Evolutionary conservation across 2,329 filamentous ascomycete genomes (phyloP), one percentile per base, ranked within the genome.

Genomic region (Pseudogymnoascus sp.): DNA sequence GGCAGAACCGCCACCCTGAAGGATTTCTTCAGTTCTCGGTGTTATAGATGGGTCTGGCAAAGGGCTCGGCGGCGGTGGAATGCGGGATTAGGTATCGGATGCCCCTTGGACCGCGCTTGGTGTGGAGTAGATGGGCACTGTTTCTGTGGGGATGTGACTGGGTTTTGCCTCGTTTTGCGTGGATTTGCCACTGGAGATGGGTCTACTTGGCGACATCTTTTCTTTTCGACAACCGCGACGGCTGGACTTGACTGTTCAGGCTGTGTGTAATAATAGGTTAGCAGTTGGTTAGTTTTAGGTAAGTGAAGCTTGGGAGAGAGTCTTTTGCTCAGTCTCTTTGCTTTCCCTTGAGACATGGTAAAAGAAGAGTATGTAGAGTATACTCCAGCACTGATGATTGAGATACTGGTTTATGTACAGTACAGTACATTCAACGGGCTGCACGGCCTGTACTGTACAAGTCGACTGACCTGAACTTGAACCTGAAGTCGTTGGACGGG

Each of bases 21-120:
- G 42, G 42, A 48, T 48, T 48, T n/a, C 42, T 29, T 48, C 13
- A 27, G 10, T 15, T 29, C 7, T 48, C 42, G 42, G 42, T 29
- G 42, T 29, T 48, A 48, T 48, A 48, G 42, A 29, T 13, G 42
- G 42, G 25, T 12, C 42, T n/a, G 12, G 8, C 42, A 13, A 48
- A 25, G 42, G 42, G 42, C 42, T 48, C 42, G 21, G 42, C 42
- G 42, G 25, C 42, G 42, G 25, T 48, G 25, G 42, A 48, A 48
- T 48, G 42, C 42, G 42, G 42, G 21, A 48, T 48, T 48, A 48
- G 42, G 42, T 48, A 48, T 48, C 42, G 42, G 42, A 48, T 29
- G 42, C 25, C 42, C 42, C 42, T 45, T 48, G 42, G 42, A 29
- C 42, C 25, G 42, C 42, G 13, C 21, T 48, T 29, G 42, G 15